Evolutionary conservation across 2,329 filamentous ascomycete genomes (phyloP).

Genomic region (Monilinia laxa): DNA sequence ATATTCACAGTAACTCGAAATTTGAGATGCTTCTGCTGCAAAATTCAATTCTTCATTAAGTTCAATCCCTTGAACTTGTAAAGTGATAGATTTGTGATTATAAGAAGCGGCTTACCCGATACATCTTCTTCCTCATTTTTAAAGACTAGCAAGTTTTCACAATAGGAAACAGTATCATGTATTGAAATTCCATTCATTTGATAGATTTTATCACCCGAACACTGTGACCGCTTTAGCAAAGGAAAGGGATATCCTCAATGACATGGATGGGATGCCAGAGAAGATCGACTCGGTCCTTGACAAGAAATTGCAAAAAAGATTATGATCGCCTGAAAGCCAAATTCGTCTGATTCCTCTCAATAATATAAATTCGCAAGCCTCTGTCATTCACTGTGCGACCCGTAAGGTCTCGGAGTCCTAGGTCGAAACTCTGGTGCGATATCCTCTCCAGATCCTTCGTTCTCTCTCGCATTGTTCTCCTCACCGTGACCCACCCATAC

Average conservation of each 20-base stretch:
- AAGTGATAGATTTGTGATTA: too few relatives aligned
- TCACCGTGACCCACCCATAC: background rate
- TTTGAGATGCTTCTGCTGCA: too few relatives aligned
- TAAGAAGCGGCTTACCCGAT: too few relatives aligned
- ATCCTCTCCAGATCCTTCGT: slow-evolving; percentile 1
- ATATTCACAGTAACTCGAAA: too few relatives aligned
- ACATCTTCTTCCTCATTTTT: too few relatives aligned
- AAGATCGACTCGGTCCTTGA: background rate
- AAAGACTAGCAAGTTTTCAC: too few relatives aligned
- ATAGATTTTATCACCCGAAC: background rate
- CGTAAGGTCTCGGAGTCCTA: slow-evolving; percentile 18
- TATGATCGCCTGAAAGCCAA: background rate
- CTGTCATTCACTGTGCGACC: slow-evolving; percentile 4
- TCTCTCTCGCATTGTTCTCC: background rate
- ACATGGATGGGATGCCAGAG: background rate
- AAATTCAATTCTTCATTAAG: too few relatives aligned
- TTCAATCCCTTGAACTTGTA: too few relatives aligned
- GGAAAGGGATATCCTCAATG: background rate
- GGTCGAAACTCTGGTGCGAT: slow-evolving; percentile 18
- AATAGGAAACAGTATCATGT: background rate
- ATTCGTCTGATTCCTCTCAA: background rate
- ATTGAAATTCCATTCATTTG: background rate
- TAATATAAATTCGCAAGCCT: too few relatives aligned
- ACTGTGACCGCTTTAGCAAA: background rate
- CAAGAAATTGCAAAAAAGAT: background rate